Evolutionary conservation across 2,329 filamentous ascomycete genomes (phyloP).

Genomic region (Beauveria caledonica): DNA sequence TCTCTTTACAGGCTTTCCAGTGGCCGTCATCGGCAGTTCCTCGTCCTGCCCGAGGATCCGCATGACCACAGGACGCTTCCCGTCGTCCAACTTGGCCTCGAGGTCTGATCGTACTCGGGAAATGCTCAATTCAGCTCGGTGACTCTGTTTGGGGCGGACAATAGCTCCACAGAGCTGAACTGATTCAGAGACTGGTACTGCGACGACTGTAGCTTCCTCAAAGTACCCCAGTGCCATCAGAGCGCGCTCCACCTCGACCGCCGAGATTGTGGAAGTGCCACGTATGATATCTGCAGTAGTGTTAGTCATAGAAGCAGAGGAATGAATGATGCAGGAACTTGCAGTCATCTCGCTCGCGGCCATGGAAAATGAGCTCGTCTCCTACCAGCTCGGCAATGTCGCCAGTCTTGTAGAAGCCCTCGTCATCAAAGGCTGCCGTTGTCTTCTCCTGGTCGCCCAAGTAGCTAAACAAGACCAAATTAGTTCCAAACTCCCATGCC

Average conservation of each 20-base stretch:
- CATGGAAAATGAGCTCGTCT: slow-evolving; percentile 12
- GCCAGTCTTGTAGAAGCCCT: not conserved
- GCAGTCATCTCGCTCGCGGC: slow-evolving; percentile 16
- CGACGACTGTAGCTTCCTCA: slow-evolving; percentile 16
- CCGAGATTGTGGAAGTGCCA: slow-evolving; percentile 13
- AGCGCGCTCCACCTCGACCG: slow-evolving; percentile 14
- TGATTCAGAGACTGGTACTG: slow-evolving; percentile 15
- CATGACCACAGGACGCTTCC: slow-evolving; percentile 15
- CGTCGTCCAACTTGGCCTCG: slow-evolving; percentile 6
- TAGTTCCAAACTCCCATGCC: not conserved
- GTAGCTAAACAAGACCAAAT: not conserved
- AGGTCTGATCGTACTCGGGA: slow-evolving; percentile 14
- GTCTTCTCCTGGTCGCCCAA: not conserved
- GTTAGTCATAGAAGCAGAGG: not conserved
- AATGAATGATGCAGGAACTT: not conserved
- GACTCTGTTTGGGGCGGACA: slow-evolving; percentile 10
- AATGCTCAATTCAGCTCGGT: slow-evolving; percentile 1
- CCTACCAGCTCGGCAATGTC: not conserved
- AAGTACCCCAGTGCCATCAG: slow-evolving; percentile 16
- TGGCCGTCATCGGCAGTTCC: slow-evolving; percentile 15
- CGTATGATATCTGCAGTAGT: slow-evolving; percentile 9
- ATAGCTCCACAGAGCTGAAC: slow-evolving; percentile 17
- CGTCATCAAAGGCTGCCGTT: not conserved
- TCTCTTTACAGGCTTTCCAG: slow-evolving; percentile 14
- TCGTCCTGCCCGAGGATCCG: slow-evolving; percentile 14